A percentile compares a stretch with the other conserved stretches of the same genome.
Conservation (phyloP, 2,329 filamentous ascomycete species). For the Aspergillus luchuensis region DNA sequence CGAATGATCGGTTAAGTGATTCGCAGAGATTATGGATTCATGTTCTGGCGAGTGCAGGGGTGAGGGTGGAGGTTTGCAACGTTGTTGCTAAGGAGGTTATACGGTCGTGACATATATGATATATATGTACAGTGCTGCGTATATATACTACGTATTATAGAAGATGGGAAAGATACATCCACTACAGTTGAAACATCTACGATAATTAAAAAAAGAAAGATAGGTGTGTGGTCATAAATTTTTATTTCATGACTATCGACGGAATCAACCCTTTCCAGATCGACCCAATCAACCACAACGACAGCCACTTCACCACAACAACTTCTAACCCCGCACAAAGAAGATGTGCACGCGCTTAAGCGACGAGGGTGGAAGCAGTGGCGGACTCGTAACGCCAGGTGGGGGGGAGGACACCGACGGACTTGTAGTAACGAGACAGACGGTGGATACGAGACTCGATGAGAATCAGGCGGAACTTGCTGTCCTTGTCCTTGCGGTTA, state of each 20-base stretch:
- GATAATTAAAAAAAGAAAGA: too few relatives aligned
- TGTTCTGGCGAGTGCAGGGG: conserved; percentile 80
- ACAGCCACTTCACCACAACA: not conserved
- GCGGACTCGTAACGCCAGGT: conserved; percentile 99
- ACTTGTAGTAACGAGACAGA: conserved; percentile 99
- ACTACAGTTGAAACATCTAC: too few relatives aligned
- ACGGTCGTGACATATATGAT: not conserved
- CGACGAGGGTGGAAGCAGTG: conserved; percentile 90
- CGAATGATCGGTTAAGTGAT: conserved; percentile 92
- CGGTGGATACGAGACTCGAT: conserved; percentile 99
- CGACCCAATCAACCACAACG: not conserved
- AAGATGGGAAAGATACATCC: too few relatives aligned
- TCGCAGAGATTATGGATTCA: conserved; percentile 97
- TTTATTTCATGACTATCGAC: not conserved
- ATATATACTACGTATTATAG: too few relatives aligned
- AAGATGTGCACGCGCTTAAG: conserved; percentile 57
- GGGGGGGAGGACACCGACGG: conserved; percentile 77
- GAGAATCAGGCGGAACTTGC: conserved; percentile 99
- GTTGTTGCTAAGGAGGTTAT: conserved; percentile 61
- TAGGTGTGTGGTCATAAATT: too few relatives aligned
- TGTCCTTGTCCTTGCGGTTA: conserved; percentile 99
- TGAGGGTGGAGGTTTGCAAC: conserved; percentile 79
- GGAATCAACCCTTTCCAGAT: not conserved
- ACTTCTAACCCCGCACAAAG: not conserved
- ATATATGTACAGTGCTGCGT: too few relatives aligned